phyloP scores from a whole-genome alignment of 306 rosid genomes.

The Elaeagnus macrophylla region DNA sequence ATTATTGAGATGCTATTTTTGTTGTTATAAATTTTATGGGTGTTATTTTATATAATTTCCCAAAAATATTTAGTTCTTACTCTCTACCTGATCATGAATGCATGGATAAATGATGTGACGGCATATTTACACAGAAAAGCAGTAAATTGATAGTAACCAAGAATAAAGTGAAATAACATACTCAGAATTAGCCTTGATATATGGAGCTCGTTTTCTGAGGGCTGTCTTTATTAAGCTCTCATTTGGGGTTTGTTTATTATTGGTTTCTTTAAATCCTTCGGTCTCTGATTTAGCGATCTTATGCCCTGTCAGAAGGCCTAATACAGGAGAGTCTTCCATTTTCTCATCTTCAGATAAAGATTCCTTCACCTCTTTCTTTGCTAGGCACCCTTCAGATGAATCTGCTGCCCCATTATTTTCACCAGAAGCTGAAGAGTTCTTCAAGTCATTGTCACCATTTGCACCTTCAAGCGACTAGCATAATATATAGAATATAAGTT shows the following conservation, averaged over 20 bases:
- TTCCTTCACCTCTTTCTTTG: constrained; percentile 39
- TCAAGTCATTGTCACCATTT: constrained; percentile 41
- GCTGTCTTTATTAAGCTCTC: constrained; percentile 64
- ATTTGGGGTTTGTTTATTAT: constrained; percentile 39
- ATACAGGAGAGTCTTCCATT: constrained; percentile 71
- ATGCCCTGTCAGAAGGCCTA: constrained; percentile 50
- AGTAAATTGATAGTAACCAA: constrained; percentile 4
- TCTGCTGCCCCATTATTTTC: constrained; percentile 39
- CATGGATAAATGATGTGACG: neutral
- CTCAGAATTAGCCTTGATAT: constrained; percentile 78
- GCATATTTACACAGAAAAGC: neutral
- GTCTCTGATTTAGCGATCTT: constrained; percentile 32
- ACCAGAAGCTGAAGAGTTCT: constrained; percentile 37
- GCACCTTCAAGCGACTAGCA: constrained; percentile 62
- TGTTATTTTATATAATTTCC: too few species aligned
- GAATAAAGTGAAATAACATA: constrained; percentile 35
- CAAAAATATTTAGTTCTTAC: too few species aligned
- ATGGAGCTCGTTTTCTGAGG: constrained; percentile 53
- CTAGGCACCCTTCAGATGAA: constrained; percentile 32
- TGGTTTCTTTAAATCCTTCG: constrained; percentile 36
- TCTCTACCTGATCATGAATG: too few species aligned
- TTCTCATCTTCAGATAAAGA: constrained; percentile 40
- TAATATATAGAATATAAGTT: constrained; percentile 17
- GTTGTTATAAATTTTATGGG: too few species aligned
- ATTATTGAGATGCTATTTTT: too few species aligned